These are phyloP conservation scores for Gaeumannomyces sp. DNA, from an alignment of 2,329 filamentous ascomycete genomes.

Conservation along the genomic window DNA sequence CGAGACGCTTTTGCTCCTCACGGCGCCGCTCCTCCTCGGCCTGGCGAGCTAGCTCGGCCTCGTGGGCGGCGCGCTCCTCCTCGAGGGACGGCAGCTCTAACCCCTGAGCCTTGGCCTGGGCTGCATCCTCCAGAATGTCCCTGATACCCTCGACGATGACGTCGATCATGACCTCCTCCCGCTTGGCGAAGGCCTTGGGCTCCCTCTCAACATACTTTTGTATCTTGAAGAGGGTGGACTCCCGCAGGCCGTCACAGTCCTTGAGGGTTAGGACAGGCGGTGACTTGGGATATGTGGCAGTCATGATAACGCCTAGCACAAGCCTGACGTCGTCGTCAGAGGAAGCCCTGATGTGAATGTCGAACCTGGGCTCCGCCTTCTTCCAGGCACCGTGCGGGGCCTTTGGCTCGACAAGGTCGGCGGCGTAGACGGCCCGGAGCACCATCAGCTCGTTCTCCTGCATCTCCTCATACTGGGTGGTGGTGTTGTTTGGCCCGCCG, in stretches of 20 bases:
- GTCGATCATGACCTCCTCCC: slow-evolving; percentile 55
- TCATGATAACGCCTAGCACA: slow-evolving; percentile 72
- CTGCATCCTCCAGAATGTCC: slow-evolving; percentile 80
- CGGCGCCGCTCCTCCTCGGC: slow-evolving; percentile 50
- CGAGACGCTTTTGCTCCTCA: slow-evolving; percentile 45
- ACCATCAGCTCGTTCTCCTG: slow-evolving; percentile 85
- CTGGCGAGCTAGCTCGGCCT: slow-evolving; percentile 60
- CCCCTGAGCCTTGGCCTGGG: slow-evolving; percentile 66
- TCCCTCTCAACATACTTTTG: slow-evolving; percentile 56
- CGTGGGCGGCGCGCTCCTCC: slow-evolving; percentile 79
- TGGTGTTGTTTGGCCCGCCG: slow-evolving; percentile 29
- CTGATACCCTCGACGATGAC: slow-evolving; percentile 64
- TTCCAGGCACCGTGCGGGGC: slow-evolving; percentile 76
- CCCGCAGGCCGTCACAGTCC: slow-evolving; percentile 56
- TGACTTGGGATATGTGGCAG: slow-evolving; percentile 86
- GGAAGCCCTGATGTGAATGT: slow-evolving; percentile 68
- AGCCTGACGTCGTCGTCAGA: slow-evolving; percentile 66
- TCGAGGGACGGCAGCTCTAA: slow-evolving; percentile 78
- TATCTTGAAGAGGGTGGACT: slow-evolving; percentile 65
- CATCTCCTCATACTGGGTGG: slow-evolving; percentile 67
- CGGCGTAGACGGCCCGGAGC: slow-evolving; percentile 79
- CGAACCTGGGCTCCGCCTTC: slow-evolving; percentile 79
- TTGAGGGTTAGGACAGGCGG: slow-evolving; percentile 66
- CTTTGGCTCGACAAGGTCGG: slow-evolving; percentile 75
- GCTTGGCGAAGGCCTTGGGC: slow-evolving; percentile 45